phyloP scores from a whole-genome alignment of 305 asterid genomes.

The Fraxinus angustifolia region DNA sequence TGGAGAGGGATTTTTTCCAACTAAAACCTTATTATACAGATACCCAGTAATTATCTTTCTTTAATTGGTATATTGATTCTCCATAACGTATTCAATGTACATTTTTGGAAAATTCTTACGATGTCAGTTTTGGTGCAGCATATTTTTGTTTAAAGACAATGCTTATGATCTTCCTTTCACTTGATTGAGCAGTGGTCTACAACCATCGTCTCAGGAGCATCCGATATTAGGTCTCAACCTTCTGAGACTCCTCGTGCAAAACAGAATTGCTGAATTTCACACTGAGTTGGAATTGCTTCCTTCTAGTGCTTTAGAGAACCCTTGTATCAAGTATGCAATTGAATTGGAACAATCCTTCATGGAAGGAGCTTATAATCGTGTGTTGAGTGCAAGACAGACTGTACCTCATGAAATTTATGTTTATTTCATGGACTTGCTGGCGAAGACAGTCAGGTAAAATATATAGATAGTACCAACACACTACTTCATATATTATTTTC shows the following conservation, averaged over 20 bases:
- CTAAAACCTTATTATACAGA: constrained; percentile 89
- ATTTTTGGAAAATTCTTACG: neutral
- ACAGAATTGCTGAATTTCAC: constrained; percentile 95
- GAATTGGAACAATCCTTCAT: constrained; percentile 97
- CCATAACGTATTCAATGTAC: neutral
- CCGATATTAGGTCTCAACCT: constrained; percentile 95
- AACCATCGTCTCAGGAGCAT: constrained; percentile 80
- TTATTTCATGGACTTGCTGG: constrained; percentile 94
- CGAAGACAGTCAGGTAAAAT: constrained; percentile 83
- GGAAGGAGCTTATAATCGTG: constrained; percentile 99
- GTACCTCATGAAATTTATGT: constrained; percentile 27
- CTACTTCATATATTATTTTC: neutral
- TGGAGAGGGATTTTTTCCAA: constrained; percentile 89
- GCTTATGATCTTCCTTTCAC: constrained; percentile 27
- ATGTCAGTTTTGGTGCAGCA: neutral
- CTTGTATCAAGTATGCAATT: constrained; percentile 90
- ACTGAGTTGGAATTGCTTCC: constrained; percentile 90
- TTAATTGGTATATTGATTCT: neutral
- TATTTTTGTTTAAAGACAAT: neutral
- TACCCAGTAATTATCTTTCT: constrained; percentile 49
- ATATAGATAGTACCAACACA: neutral
- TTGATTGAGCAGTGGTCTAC: constrained; percentile 66
- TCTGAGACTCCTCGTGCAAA: constrained; percentile 93
- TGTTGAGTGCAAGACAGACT: constrained; percentile 61
- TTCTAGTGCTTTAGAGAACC: constrained; percentile 73